Evolutionary conservation across 2,329 filamentous ascomycete species (phyloP).

Genomic region (Aspergillus clavatus): DNA sequence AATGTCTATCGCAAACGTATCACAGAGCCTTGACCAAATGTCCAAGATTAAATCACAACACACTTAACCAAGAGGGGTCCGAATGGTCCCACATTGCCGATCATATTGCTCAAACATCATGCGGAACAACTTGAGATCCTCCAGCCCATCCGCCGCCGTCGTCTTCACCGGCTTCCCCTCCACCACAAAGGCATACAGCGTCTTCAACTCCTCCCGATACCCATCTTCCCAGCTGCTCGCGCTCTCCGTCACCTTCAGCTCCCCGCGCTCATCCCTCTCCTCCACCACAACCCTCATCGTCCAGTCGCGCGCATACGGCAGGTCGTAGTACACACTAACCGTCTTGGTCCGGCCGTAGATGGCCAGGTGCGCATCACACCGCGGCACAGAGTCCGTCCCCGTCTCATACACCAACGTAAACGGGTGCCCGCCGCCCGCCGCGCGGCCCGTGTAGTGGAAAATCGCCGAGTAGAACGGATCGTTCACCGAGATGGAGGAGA

Average conservation of each 20-base stretch:
- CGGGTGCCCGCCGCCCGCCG: constrained; percentile 16
- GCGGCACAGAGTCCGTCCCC: constrained; percentile 50
- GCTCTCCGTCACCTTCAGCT: constrained; percentile 25
- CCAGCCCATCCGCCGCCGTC: constrained; percentile 31
- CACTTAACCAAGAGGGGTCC: constrained; percentile 28
- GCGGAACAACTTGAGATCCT: constrained; percentile 34
- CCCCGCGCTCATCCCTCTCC: constrained; percentile 24
- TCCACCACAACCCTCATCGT: constrained; percentile 46
- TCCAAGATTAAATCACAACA: too few species aligned
- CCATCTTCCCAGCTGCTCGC: constrained; percentile 35
- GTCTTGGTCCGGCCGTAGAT: constrained; percentile 53
- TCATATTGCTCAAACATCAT: constrained; percentile 35
- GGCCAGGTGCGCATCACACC: constrained; percentile 34
- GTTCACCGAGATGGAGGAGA: constrained; percentile 43
- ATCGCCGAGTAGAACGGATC: constrained; percentile 40
- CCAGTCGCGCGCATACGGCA: constrained; percentile 54
- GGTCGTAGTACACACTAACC: constrained; percentile 52
- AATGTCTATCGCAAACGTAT: too few species aligned
- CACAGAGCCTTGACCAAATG: too few species aligned
- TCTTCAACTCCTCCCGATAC: constrained; percentile 33
- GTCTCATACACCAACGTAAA: constrained; percentile 56
- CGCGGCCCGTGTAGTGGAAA: constrained; percentile 27
- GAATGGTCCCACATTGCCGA: constrained; percentile 33
- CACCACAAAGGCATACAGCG: constrained; percentile 33
- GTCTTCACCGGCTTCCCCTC: constrained; percentile 30